Evolutionary conservation across 2,329 filamentous ascomycete species (phyloP).

Genomic region (Pseudogymnoascus sp.): DNA sequence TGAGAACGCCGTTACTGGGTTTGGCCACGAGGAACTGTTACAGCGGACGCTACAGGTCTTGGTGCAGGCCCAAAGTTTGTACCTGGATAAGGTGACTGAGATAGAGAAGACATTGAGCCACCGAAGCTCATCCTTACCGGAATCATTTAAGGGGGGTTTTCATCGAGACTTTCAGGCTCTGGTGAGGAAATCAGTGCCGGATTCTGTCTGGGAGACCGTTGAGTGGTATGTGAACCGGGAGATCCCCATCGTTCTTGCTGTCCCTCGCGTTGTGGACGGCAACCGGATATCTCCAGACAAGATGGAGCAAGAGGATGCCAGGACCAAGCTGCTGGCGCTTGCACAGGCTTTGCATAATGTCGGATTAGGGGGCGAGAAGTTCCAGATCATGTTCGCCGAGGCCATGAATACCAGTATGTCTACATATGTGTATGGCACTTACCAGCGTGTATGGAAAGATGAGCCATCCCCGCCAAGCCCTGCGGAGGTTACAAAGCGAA

Average conservation of each 20-base stretch:
- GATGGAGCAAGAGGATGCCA: constrained; percentile 32
- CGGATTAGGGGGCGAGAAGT: constrained; percentile 61
- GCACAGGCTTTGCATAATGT: constrained; percentile 55
- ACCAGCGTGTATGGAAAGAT: constrained; percentile 52
- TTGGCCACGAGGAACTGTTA: constrained; percentile 38
- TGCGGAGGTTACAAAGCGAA: not conserved
- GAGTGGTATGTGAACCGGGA: constrained; percentile 46
- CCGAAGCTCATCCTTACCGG: constrained; percentile 27
- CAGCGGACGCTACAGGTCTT: constrained; percentile 48
- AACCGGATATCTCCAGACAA: constrained; percentile 17
- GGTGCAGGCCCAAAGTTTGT: constrained; percentile 52
- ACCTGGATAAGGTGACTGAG: constrained; percentile 47
- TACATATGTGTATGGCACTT: constrained; percentile 54
- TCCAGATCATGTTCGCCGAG: constrained; percentile 65
- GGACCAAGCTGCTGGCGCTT: constrained; percentile 47
- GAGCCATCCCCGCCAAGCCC: not conserved
- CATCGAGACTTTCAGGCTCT: constrained; percentile 56
- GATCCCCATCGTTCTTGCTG: constrained; percentile 42
- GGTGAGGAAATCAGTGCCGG: constrained; percentile 55
- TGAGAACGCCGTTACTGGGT: constrained; percentile 32
- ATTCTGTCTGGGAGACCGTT: constrained; percentile 46
- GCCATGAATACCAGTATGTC: constrained; percentile 61
- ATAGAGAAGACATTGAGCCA: constrained; percentile 42
- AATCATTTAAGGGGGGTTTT: constrained; percentile 43
- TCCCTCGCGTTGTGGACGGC: constrained; percentile 16